Evolutionary conservation across 169 alveolate genomes (phyloP), one percentile per base, ranked within the genome.

Genomic region (Cryptosporidium meleagridis): DNA sequence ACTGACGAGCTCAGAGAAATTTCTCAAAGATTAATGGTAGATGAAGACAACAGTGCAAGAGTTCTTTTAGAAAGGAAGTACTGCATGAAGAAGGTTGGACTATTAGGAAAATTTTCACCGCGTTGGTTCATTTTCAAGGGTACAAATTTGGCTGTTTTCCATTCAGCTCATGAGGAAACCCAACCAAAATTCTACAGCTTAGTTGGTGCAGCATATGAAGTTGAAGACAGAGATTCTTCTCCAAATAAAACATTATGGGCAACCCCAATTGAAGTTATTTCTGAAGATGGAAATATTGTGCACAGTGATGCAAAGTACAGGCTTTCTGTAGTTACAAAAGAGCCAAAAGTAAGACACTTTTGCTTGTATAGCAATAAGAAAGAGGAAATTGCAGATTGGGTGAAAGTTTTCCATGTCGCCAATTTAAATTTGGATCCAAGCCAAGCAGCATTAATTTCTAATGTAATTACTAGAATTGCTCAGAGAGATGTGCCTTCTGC

Each of bases 361-460:
- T 80, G 89, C 29, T 55, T 80, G 12, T 80, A 80, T 26, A 80
- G 89, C 29, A 80, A 80, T 44, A 80, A 59, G 29, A 80, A 80
- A 48, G 89, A 80, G 37, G 89, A 80, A 62, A 80, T 80, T 80
- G 89, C 89, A 37, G 89, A 80, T 16, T 80, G 89, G 89, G 89
- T 80, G 3, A 80, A 80, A 65, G 59, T 80, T 48, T 80, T 80
- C 45, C 89, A 80, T 33, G 89, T 80, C n/a, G 89, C 89, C 35
- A 80, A 80, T 31, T 65, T 80, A 44, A 80, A 80, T 62, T 80
- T 80, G 62, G 89, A 80, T 48, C 89, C 75, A 80, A 80, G 45
- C 65, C 89, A 80, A 26, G 89, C 89, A 80, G 89, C 89, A 44
- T 23, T 80, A 2, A 80, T 80, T 61, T 80, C 89, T 31, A 80